phyloP scores from a whole-genome alignment of 73 alveolate species.

The Paramecium pentaurelia region DNA sequence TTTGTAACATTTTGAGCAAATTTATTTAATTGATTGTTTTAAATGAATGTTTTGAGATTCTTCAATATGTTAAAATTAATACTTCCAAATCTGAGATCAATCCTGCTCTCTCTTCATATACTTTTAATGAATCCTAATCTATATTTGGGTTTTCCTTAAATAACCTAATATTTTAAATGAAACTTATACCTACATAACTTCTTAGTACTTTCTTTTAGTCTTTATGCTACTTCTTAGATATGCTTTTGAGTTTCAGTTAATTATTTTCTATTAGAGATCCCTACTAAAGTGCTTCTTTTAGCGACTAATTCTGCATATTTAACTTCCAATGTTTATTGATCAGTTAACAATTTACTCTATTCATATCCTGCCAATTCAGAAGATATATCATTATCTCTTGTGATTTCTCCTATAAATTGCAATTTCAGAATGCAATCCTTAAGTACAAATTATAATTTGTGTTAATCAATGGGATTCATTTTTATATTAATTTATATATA shows the following conservation, averaged over 20 bases:
- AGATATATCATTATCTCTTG: slow-evolving; percentile 53
- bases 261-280: slow-evolving; percentile 49
- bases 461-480: slow-evolving; percentile 61
- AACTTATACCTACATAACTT: slow-evolving; percentile 58
- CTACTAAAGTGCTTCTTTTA: not conserved
- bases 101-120: slow-evolving; percentile 48
- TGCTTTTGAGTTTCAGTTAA: slow-evolving; percentile 24
- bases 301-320: slow-evolving; percentile 45
- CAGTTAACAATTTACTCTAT: slow-evolving; percentile 35
- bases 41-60: slow-evolving; percentile 29
- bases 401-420: slow-evolving; percentile 35
- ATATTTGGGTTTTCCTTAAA: slow-evolving; percentile 44
- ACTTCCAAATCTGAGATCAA: slow-evolving; percentile 54
- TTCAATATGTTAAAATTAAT: not conserved
- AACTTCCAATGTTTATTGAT: slow-evolving; percentile 43
- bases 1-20: slow-evolving; percentile 31
- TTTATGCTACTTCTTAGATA: slow-evolving; percentile 52
- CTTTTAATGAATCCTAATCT: slow-evolving; percentile 53
- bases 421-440: slow-evolving; percentile 42
- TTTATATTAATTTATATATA: not conserved
- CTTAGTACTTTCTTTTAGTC: slow-evolving; percentile 57
- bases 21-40: slow-evolving; percentile 30
- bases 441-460: slow-evolving; percentile 38
- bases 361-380: slow-evolving; percentile 57
- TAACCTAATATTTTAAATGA: not conserved